Percentiles rank a stretch among this genome's conserved stretches.
phyloP scores from a whole-genome alignment of 192 early-diverging fungal species.

The Coemansia sp. region DNA sequence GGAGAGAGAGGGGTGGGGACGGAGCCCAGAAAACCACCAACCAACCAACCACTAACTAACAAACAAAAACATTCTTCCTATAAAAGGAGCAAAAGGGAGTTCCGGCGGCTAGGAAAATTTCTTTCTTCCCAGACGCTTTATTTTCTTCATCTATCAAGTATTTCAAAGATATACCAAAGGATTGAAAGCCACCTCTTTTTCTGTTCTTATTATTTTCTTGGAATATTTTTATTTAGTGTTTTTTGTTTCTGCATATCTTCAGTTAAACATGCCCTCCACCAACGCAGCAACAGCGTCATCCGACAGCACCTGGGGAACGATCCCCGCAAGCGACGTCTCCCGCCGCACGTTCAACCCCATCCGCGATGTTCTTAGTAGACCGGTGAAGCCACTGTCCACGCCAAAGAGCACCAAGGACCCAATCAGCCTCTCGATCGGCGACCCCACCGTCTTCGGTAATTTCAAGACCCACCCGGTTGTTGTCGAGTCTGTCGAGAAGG shows the following conservation, averaged over 20 bases:
- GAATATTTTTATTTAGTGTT: not conserved
- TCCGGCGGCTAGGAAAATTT: not conserved
- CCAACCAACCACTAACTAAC: not conserved
- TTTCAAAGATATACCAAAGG: not conserved
- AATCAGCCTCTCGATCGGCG: constrained; percentile 59
- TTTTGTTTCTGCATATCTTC: not conserved
- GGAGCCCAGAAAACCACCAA: not conserved
- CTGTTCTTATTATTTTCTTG: not conserved
- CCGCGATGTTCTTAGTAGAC: constrained; percentile 78
- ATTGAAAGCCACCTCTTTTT: not conserved
- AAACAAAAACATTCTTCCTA: constrained; percentile 2
- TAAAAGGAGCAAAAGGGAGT: constrained; percentile 7
- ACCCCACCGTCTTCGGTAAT: constrained; percentile 90
- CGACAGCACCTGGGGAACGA: constrained; percentile 33
- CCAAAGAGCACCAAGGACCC: constrained; percentile 49
- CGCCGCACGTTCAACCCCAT: constrained; percentile 85
- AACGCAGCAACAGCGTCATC: constrained; percentile 19
- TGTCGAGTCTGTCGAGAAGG: constrained; percentile 71
- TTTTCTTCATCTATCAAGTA: not conserved
- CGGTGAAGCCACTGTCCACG: constrained; percentile 63
- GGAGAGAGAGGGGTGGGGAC: not conserved
- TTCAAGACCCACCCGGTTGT: constrained; percentile 72
- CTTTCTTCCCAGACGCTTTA: not conserved
- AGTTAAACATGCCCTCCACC: constrained; percentile 25
- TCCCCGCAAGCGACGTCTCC: constrained; percentile 65